A percentile compares a stretch with the other conserved stretches of the same genome.
phyloP scores from a whole-genome alignment of 176 grass and related monocot genomes.

The Oryza officinalis region DNA sequence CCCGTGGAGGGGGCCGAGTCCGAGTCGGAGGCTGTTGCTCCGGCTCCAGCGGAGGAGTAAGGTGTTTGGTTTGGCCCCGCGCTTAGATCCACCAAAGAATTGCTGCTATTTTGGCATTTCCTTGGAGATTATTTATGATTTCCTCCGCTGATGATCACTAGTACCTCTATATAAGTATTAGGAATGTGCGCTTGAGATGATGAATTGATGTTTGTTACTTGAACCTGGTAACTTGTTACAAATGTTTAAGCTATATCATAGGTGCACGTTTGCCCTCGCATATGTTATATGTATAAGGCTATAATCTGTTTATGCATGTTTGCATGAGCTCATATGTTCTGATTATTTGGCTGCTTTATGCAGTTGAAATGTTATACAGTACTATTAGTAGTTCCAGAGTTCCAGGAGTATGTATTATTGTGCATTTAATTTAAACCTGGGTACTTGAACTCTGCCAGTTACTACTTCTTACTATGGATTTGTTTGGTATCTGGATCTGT shows the following conservation, averaged over 20 bases:
- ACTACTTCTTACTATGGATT: not conserved
- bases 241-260: slow-evolving; percentile 24
- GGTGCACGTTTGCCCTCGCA: slow-evolving; percentile 6
- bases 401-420: not conserved
- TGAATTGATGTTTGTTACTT: slow-evolving; percentile 39
- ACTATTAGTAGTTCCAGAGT: not conserved
- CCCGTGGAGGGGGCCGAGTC: slow-evolving; percentile 23
- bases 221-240: slow-evolving; percentile 34
- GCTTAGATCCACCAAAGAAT: slow-evolving; percentile 36
- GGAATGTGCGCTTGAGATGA: slow-evolving; percentile 32
- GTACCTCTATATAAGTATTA: slow-evolving; percentile 5
- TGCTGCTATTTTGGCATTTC: slow-evolving; percentile 44
- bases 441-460: not conserved
- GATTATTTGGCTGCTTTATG: not conserved
- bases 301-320: slow-evolving; percentile 10
- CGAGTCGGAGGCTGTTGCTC: slow-evolving; percentile 21
- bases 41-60: slow-evolving; percentile 43
- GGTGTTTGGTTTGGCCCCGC: not conserved
- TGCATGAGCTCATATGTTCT: slow-evolving; percentile 21
- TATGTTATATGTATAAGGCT: not conserved
- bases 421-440: not conserved
- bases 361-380: not conserved
- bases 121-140: slow-evolving; percentile 39
- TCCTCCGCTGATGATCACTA: slow-evolving; percentile 13
- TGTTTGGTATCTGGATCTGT: not conserved